Conservation (phyloP, 169 alveolate genomes). For the Neospora caninum region DNA sequence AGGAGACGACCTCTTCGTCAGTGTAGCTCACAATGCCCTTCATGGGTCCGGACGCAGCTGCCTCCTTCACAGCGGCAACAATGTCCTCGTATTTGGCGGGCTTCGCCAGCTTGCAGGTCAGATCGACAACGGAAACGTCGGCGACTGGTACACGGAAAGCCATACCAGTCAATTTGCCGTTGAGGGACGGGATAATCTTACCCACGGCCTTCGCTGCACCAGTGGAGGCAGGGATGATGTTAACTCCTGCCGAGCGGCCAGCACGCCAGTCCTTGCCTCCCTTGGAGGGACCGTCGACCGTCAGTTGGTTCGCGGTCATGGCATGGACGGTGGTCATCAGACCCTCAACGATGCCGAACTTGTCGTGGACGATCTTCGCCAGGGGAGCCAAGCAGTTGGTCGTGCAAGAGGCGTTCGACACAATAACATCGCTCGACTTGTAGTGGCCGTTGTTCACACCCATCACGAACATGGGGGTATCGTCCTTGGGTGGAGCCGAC, state of each 20-base stretch:
- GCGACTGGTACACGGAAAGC: conserved; percentile 99
- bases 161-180: conserved; percentile 98
- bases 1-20: conserved; percentile 97
- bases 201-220: conserved; percentile 99
- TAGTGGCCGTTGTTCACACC: conserved; percentile 97
- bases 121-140: conserved; percentile 98
- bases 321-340: conserved; percentile 99
- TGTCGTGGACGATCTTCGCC: conserved; percentile 97
- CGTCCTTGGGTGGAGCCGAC: conserved; percentile 99
- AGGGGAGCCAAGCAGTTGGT: conserved; percentile 99
- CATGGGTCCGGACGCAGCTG: conserved; percentile 90
- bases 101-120: conserved; percentile 95
- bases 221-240: conserved; percentile 99
- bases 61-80: conserved; percentile 93
- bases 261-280: conserved; percentile 99
- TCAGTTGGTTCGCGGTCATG: conserved; percentile 97
- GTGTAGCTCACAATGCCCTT: conserved; percentile 96
- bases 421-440: conserved; percentile 87
- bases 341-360: conserved; percentile 98
- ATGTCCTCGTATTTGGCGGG: conserved; percentile 96
- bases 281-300: conserved; percentile 99
- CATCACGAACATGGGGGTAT: conserved; percentile 97
- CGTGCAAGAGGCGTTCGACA: conserved; percentile 99
- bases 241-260: conserved; percentile 98
- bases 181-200: conserved; percentile 96